Evolutionary conservation across 441 rosid species (phyloP), one percentile per base, ranked within the genome.

Genomic region (Geranium incanum): DNA sequence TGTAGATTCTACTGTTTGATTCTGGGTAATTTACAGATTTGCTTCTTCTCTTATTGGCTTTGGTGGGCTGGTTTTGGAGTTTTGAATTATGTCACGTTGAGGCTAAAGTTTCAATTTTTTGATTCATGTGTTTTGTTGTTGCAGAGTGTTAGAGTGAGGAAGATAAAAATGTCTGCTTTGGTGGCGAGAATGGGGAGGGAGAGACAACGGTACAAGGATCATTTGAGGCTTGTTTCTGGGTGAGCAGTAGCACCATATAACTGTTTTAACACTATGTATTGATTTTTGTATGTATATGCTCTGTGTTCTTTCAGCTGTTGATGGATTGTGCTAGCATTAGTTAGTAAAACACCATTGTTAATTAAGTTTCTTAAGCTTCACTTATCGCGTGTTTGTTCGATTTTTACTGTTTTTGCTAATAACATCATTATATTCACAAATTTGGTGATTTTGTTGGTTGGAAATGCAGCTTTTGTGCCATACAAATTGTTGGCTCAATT

Each of bases 201-300:
- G 36, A 78, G 78, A 48, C 93, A 88, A 66, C 87, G 89, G 64
- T 88, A 85, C 67, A 75, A 78, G 63, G 84, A 81, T 72, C 83
- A 83, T 52, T 71, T 85, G 36, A 84, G 91, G 78, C 89, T 86
- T 62, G 91, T 88, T 1, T 78, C 93, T 33, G 93, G 93, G 93
- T 86, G 82, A 16, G 71, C 59, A 16, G 23, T 15, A 16, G 71
- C 59, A 16, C 36, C 18, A 38, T 48, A 38, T 48, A 43, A 5
- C 15, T 12, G 69, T 15, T 41, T n/a, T 11, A 55, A 62, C 38
- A 8, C 28, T 11, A 1, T 55, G 6, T 12, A 1, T 59, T 67
- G 11, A 5, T 59, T 13, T 66, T 12, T 64, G 9, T 36, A 0
- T 19, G 3, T 57, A 11, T 70, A 36, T 16, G 59, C 18, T 18